These are phyloP conservation scores for Buddleja alternifolia DNA, from an alignment of 257 asterid genomes.

Conservation along the genomic window DNA sequence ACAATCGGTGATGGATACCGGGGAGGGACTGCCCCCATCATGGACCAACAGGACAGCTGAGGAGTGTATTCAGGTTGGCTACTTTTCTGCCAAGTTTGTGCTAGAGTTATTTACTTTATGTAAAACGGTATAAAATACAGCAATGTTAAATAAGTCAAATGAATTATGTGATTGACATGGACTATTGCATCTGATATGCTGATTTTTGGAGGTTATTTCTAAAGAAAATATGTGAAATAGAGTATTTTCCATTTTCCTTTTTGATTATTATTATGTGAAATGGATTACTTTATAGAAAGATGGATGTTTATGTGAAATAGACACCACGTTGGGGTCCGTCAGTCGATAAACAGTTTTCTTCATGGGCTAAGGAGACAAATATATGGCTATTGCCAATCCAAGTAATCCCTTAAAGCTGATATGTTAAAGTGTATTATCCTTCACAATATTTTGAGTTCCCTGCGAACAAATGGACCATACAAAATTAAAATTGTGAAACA, in stretches of 20 bases:
- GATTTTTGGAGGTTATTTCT: too few relatives aligned
- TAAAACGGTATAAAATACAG: background rate
- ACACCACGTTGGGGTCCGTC: too few relatives aligned
- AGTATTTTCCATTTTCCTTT: too few relatives aligned
- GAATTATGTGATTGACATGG: background rate
- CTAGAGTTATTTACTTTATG: background rate
- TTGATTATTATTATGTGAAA: too few relatives aligned
- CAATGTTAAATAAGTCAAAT: background rate
- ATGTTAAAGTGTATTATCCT: too few relatives aligned
- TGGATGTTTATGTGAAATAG: too few relatives aligned
- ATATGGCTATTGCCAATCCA: too few relatives aligned
- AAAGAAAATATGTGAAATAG: too few relatives aligned
- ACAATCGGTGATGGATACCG: slow-evolving; percentile 78
- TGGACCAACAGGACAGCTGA: slow-evolving; percentile 65
- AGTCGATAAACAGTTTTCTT: too few relatives aligned
- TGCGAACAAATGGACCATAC: background rate
- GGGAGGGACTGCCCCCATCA: slow-evolving; percentile 71
- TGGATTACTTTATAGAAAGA: too few relatives aligned
- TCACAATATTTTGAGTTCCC: background rate
- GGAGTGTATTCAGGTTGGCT: slow-evolving; percentile 67
- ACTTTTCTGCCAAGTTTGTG: background rate
- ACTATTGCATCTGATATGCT: background rate
- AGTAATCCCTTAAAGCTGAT: too few relatives aligned
- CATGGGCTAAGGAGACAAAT: too few relatives aligned
- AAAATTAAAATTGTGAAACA: background rate